These are phyloP conservation scores for Saccharata proteae DNA, from an alignment of 2,329 filamentous ascomycete species.

Conservation along the genomic window DNA sequence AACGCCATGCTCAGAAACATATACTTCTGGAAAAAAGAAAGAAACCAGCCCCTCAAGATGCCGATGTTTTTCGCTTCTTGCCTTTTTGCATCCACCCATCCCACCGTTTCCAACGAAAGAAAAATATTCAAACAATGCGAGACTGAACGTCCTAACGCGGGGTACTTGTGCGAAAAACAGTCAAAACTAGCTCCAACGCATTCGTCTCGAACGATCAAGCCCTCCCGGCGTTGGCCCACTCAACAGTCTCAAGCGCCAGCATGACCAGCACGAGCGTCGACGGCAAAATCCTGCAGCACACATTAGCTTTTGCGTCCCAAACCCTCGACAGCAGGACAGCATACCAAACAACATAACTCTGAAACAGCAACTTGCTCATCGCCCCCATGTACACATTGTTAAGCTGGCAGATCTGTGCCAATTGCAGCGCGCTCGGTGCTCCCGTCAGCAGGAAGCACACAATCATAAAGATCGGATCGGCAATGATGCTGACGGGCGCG, in stretches of 20 bases:
- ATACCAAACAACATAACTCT: slow-evolving; percentile 91
- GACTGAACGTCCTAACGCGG: too few relatives aligned
- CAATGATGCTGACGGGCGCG: slow-evolving; percentile 82
- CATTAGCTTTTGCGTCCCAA: background rate
- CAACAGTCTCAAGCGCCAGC: slow-evolving; percentile 80
- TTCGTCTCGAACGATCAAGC: too few relatives aligned
- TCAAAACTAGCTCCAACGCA: too few relatives aligned
- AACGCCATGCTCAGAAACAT: too few relatives aligned
- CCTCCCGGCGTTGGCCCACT: too few relatives aligned
- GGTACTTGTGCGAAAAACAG: too few relatives aligned
- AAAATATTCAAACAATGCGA: too few relatives aligned
- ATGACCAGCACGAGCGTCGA: slow-evolving; percentile 86
- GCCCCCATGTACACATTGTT: slow-evolving; percentile 92
- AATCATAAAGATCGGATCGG: slow-evolving; percentile 95
- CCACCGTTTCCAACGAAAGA: too few relatives aligned
- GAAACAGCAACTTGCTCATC: slow-evolving; percentile 87
- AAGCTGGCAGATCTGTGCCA: slow-evolving; percentile 97
- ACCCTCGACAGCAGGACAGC: slow-evolving; percentile 22
- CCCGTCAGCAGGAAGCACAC: slow-evolving; percentile 95
- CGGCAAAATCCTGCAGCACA: slow-evolving; percentile 64
- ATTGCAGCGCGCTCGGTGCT: slow-evolving; percentile 81
- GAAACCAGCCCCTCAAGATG: too few relatives aligned
- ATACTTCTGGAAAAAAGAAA: too few relatives aligned
- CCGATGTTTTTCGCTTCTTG: too few relatives aligned
- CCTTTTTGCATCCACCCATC: too few relatives aligned